Evolutionary conservation across 352 stramenopile genomes (phyloP).

Genomic region (Lagenidium giganteum): DNA sequence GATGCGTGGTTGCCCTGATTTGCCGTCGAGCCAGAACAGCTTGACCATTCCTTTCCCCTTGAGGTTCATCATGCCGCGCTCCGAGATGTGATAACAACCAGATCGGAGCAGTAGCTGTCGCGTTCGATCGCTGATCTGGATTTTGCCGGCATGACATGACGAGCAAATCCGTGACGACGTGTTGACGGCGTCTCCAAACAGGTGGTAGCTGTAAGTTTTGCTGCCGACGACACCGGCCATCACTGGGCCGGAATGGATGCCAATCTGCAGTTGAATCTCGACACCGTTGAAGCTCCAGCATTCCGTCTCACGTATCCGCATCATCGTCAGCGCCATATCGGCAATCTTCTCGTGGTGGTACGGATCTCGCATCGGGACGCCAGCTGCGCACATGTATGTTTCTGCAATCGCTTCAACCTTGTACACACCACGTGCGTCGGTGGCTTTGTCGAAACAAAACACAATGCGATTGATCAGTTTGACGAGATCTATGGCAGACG

Average conservation of each 20-base stretch:
- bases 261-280: conserved; percentile 78
- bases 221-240: conserved; percentile 79
- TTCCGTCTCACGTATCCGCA: conserved; percentile 64
- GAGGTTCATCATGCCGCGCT: conserved; percentile 62
- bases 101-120: conserved; percentile 40
- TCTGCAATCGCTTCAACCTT: conserved; percentile 87
- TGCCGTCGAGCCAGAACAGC: conserved; percentile 65
- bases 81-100: conserved; percentile 41
- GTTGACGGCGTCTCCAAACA: conserved; percentile 85
- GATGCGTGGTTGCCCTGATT: conserved; percentile 19
- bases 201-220: conserved; percentile 79
- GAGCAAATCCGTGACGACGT: conserved; percentile 78
- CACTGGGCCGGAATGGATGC: conserved; percentile 75
- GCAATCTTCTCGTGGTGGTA: conserved; percentile 72
- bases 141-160: conserved; percentile 48
- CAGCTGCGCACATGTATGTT: conserved; percentile 80
- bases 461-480: conserved; percentile 86
- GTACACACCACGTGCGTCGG: conserved; percentile 65
- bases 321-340: conserved; percentile 73
- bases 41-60: conserved; percentile 72
- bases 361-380: conserved; percentile 50
- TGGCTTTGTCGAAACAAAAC: conserved; percentile 80
- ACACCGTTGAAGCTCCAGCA: conserved; percentile 65
- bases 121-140: conserved; percentile 63
- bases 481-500: conserved; percentile 71